A percentile compares a stretch with the other conserved stretches of the same genome.
Evolutionary conservation across 106 monocot species (phyloP).

Genomic region (Dendrobium catenatum): DNA sequence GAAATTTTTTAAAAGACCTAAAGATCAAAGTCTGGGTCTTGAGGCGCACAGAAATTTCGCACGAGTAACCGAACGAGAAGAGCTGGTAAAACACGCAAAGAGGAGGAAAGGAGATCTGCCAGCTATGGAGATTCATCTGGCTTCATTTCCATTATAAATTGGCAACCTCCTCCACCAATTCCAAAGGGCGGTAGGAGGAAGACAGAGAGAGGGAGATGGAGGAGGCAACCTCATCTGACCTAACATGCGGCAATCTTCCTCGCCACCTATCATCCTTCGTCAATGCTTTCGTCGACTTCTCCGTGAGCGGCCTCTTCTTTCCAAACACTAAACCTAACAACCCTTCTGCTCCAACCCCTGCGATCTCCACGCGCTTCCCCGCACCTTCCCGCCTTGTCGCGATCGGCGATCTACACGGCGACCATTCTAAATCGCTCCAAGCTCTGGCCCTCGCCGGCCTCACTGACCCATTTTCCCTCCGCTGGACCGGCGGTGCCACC

Average conservation of each 20-base stretch:
- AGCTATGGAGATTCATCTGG: too few relatives aligned
- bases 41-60: too few relatives aligned
- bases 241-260: conserved; percentile 41
- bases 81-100: too few relatives aligned
- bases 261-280: conserved; percentile 70
- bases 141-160: too few relatives aligned
- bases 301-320: conserved; percentile 72
- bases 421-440: conserved; percentile 55
- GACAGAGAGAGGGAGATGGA: background rate
- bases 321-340: conserved; percentile 16
- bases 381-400: conserved; percentile 69
- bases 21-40: too few relatives aligned
- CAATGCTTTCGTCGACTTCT: conserved; percentile 92
- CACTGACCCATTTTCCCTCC: conserved; percentile 20
- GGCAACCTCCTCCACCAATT: background rate
- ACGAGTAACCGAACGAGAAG: too few relatives aligned
- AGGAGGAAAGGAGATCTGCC: too few relatives aligned
- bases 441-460: conserved; percentile 72
- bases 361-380: conserved; percentile 31
- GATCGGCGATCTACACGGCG: conserved; percentile 86
- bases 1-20: too few relatives aligned
- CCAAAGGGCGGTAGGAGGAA: background rate
- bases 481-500: conserved; percentile 63
- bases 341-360: conserved; percentile 17
- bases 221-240: conserved; percentile 6